phyloP scores from a whole-genome alignment of 202 grass and related monocot genomes.

The Alloteropsis angusta region DNA sequence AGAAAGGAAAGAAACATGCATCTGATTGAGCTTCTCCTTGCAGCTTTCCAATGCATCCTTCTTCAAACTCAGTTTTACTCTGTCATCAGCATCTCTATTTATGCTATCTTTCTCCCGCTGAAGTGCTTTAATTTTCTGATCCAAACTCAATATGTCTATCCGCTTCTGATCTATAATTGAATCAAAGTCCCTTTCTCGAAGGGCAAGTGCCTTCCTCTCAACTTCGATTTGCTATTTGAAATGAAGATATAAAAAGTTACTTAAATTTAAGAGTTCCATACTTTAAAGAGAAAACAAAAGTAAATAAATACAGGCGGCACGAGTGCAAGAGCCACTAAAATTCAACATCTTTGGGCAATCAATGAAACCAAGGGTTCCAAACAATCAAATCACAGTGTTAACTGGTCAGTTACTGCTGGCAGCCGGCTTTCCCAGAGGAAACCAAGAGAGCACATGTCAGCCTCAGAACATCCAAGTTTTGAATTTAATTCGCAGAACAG shows the following conservation, averaged over 20 bases:
- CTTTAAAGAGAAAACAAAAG: not conserved
- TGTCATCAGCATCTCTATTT: slow-evolving; percentile 62
- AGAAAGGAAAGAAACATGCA: slow-evolving; percentile 44
- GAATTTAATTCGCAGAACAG: not conserved
- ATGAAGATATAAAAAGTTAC: slow-evolving; percentile 23
- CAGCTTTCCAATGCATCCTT: slow-evolving; percentile 60
- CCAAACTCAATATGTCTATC: slow-evolving; percentile 65
- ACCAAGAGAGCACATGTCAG: not conserved
- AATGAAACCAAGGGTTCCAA: not conserved
- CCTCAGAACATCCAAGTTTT: not conserved
- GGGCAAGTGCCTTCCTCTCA: slow-evolving; percentile 62
- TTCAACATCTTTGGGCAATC: not conserved
- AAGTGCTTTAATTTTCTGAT: slow-evolving; percentile 72
- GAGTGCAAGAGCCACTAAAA: not conserved
- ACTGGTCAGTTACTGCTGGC: not conserved
- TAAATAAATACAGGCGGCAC: not conserved
- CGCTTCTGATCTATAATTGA: slow-evolving; percentile 56
- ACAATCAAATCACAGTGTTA: not conserved
- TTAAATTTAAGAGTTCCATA: slow-evolving; percentile 18
- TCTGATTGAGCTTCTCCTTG: slow-evolving; percentile 54
- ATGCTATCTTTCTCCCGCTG: slow-evolving; percentile 62
- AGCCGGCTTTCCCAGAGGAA: not conserved
- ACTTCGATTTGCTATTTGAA: slow-evolving; percentile 78
- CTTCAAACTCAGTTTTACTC: slow-evolving; percentile 66
- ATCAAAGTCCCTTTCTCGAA: slow-evolving; percentile 68